These are phyloP conservation scores for Crithidia expoeki DNA, from an alignment of 208 protist genomes.

Conservation along the genomic window DNA sequence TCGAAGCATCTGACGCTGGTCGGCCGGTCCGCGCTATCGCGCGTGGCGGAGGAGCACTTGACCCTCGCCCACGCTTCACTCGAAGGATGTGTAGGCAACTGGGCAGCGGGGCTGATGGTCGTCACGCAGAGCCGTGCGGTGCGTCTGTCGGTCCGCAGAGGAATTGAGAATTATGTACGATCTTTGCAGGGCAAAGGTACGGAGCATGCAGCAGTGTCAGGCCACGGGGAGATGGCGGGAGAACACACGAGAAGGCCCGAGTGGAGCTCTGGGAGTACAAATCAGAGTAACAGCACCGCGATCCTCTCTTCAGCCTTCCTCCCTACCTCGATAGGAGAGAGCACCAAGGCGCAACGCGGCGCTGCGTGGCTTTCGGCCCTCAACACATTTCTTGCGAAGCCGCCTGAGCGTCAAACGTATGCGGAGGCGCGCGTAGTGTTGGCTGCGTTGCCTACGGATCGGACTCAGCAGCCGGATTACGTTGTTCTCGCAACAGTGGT, in stretches of 20 bases:
- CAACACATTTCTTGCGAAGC: constrained; percentile 26
- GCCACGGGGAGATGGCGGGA: too few relatives aligned
- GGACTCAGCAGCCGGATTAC: constrained; percentile 20
- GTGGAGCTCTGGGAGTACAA: background rate
- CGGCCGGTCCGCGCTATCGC: constrained; percentile 24
- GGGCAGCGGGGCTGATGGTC: constrained; percentile 50
- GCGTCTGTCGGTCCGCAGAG: constrained; percentile 53
- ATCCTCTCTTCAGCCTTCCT: too few relatives aligned
- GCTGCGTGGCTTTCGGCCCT: constrained; percentile 17
- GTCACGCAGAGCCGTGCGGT: constrained; percentile 43
- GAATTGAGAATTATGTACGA: constrained; percentile 32
- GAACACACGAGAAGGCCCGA: too few relatives aligned
- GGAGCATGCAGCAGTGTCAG: too few relatives aligned
- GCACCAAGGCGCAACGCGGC: background rate
- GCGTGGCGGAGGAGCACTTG: constrained; percentile 45
- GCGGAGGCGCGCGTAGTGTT: constrained; percentile 43
- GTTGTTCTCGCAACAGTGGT: constrained; percentile 35
- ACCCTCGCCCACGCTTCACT: constrained; percentile 50
- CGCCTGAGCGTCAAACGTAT: constrained; percentile 41
- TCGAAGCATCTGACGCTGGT: constrained; percentile 52
- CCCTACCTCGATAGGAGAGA: background rate
- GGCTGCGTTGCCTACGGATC: constrained; percentile 27
- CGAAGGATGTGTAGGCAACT: constrained; percentile 41
- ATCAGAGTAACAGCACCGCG: background rate
- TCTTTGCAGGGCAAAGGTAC: background rate